Conservation (phyloP, 75 land plant genomes). For the Sequoiadendron giganteum region DNA sequence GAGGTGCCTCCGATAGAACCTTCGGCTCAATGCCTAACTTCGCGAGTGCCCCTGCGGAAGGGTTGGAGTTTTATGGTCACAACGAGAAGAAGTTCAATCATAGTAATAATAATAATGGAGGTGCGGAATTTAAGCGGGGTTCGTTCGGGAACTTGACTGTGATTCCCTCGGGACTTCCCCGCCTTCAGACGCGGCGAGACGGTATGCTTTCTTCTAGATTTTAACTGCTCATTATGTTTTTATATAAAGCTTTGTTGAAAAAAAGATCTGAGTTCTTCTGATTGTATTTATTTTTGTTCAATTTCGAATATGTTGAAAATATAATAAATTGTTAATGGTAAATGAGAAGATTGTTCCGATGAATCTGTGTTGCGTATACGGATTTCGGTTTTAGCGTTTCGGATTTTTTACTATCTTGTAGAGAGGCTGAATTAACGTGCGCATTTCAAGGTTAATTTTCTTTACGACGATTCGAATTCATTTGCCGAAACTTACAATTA, state of each 20-base stretch:
- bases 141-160: slow-evolving; percentile 11
- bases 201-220: slow-evolving; percentile 33
- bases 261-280: background rate
- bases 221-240: background rate
- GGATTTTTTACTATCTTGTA: background rate
- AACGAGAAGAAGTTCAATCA: slow-evolving; percentile 16
- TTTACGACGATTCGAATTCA: background rate
- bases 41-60: slow-evolving; percentile 18
- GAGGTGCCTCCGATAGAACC: slow-evolving; percentile 14
- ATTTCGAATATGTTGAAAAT: background rate
- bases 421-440: background rate
- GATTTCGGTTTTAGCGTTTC: background rate
- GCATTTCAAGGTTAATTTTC: background rate
- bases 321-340: background rate
- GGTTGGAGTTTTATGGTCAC: slow-evolving; percentile 17
- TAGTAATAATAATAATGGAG: slow-evolving; percentile 14
- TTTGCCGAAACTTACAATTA: background rate
- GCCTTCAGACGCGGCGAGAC: slow-evolving; percentile 72
- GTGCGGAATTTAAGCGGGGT: background rate
- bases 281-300: background rate
- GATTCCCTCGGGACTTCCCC: slow-evolving; percentile 84
- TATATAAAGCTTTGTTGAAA: background rate
- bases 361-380: background rate
- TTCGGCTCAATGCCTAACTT: slow-evolving; percentile 67
- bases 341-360: background rate